Evolutionary conservation across 306 rosid genomes (phyloP).

Genomic region (Malus fusca): DNA sequence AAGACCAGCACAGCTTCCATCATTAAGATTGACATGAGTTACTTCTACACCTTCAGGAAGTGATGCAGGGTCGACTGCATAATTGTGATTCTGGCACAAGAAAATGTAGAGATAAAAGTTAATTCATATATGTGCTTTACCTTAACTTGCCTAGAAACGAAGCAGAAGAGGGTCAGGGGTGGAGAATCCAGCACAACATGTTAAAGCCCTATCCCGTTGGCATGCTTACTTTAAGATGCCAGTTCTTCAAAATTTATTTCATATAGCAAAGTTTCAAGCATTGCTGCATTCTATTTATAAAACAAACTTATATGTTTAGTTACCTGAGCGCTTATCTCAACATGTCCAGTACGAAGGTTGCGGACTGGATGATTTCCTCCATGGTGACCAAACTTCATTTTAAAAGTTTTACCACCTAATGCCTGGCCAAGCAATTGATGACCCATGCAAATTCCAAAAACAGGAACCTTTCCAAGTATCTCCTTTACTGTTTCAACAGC

Average conservation of each 20-base stretch:
- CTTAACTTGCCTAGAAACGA: background rate
- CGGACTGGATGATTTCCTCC: slow-evolving; percentile 98
- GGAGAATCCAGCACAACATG: background rate
- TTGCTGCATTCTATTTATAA: background rate
- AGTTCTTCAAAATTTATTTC: background rate
- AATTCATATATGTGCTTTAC: background rate
- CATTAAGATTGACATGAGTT: slow-evolving; percentile 82
- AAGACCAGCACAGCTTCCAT: slow-evolving; percentile 88
- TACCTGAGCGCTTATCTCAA: slow-evolving; percentile 94
- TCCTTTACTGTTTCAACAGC: slow-evolving; percentile 83
- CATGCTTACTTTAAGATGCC: background rate
- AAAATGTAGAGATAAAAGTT: background rate
- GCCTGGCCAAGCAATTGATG: slow-evolving; percentile 96
- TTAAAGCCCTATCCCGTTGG: background rate
- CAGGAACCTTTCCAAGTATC: slow-evolving; percentile 79
- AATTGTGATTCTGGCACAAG: slow-evolving; percentile 79
- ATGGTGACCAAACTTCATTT: slow-evolving; percentile 97
- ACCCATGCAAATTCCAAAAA: slow-evolving; percentile 99
- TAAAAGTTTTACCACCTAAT: slow-evolving; percentile 84
- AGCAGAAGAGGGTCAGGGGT: background rate
- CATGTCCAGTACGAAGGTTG: slow-evolving; percentile 55
- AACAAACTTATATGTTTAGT: background rate
- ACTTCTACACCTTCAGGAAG: slow-evolving; percentile 82
- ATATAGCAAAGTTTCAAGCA: background rate
- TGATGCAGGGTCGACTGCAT: slow-evolving; percentile 76